Evolutionary conservation across 2,329 filamentous ascomycete genomes (phyloP), one percentile per base, ranked within the genome.

Genomic region (Lachnellula occidentalis): DNA sequence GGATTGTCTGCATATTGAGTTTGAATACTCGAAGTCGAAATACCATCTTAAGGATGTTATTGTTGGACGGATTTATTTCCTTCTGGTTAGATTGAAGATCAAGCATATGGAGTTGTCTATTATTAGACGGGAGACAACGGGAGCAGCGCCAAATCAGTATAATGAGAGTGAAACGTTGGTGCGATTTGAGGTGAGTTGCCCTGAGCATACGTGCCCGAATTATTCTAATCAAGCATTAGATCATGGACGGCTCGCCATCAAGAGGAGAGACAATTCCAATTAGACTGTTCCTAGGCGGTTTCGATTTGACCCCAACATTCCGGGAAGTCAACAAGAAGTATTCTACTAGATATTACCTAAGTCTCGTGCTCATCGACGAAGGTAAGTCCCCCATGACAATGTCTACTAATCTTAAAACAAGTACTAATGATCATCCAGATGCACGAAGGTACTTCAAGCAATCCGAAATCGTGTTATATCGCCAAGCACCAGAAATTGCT

Each of bases 321-420:
- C 88, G 94, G 59, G 94, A 99, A 71, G 95, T 99, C 64, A 99
- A 99, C 82, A 99, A 99, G 80, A 99, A 99, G 76, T 99, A 96
- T 73, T 97, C 92, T 24, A 97, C 92, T 37, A 82, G 94, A 67
- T 99, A 99, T 75, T 99, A 99, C 74, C 82, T 99, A 59, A 96
- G 92, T 70, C 76, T 99, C 59, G 94, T 99, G 21, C 80, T 96
- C 63, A 96, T 96, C 64, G 92, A 96, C 68, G 92, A 96, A 82
- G 90, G 90, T 88, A 74, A 57, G 14, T 45, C 39, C 5, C 51
- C 34, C 56, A 54, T 34, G 52, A 27, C n/a, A 31, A 31, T 31
- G 27, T 12, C 9, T 12, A 19, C 22, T 24, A 50, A 27, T 31
- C 24, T 24, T 12, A 54, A 53, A 21, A 51, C 27, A 60, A 58